Conservation (phyloP, 768 basidiomycete genomes). For the Boletus rufocinnamomeus region DNA sequence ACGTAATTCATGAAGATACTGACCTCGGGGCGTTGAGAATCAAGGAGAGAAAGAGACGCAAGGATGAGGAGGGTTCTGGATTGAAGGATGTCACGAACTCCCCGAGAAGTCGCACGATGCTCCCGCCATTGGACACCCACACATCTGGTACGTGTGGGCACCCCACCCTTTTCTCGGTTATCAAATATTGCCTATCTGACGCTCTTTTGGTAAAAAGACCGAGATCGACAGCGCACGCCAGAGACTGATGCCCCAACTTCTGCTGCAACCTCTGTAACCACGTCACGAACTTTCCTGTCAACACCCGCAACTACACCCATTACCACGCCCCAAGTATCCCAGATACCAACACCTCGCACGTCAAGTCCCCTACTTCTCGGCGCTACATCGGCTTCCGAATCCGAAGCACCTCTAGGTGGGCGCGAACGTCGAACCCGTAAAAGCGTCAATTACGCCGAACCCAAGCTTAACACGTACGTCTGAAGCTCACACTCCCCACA, state of each 20-base stretch:
- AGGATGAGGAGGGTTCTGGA: constrained; percentile 38
- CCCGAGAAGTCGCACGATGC: constrained; percentile 39
- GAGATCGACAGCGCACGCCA: constrained; percentile 39
- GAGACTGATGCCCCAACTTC: constrained; percentile 41
- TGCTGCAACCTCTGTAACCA: constrained; percentile 35
- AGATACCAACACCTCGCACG: constrained; percentile 51
- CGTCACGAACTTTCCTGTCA: constrained; percentile 43
- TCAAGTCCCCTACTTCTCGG: constrained; percentile 47
- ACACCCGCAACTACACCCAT: constrained; percentile 47
- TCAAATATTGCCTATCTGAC: constrained; percentile 17
- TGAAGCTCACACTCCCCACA: neutral
- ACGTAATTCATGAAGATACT: constrained; percentile 23
- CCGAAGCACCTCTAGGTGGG: constrained; percentile 34
- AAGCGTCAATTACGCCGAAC: constrained; percentile 85
- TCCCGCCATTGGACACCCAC: constrained; percentile 40
- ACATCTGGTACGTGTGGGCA: constrained; percentile 35
- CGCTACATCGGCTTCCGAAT: constrained; percentile 36
- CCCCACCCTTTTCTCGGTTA: neutral
- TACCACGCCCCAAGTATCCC: constrained; percentile 35
- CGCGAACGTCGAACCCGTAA: constrained; percentile 64
- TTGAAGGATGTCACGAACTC: constrained; percentile 70
- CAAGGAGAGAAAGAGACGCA: constrained; percentile 45
- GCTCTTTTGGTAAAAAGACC: constrained; percentile 29
- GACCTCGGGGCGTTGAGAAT: constrained; percentile 29
- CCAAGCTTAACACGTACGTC: constrained; percentile 83